Percentiles rank a stretch among this genome's conserved stretches.
Evolutionary conservation across 164 flowering plant species (phyloP).

Genomic region (Umbilicus rupestris): DNA sequence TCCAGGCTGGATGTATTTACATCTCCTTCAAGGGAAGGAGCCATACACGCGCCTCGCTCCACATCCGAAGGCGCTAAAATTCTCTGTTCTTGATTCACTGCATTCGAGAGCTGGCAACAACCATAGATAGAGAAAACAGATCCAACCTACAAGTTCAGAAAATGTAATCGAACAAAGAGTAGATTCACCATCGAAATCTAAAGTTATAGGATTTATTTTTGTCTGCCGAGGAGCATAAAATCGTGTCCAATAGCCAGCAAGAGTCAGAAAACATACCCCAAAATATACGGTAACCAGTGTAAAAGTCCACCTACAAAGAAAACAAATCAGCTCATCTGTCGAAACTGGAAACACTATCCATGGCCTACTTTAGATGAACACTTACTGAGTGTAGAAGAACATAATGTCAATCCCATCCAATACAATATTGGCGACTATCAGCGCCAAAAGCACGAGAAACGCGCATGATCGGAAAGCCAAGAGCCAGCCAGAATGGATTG

Average conservation of each 20-base stretch:
- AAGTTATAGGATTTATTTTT: background rate
- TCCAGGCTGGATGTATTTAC: background rate
- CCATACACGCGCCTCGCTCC: conserved; percentile 1
- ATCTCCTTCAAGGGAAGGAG: background rate
- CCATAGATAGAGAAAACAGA: conserved; percentile 8
- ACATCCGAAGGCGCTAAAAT: background rate
- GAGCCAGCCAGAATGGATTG: conserved; percentile 4
- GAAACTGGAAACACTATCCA: background rate
- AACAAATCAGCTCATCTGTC: background rate
- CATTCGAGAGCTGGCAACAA: background rate
- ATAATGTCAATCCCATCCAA: conserved; percentile 4
- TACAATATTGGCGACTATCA: background rate
- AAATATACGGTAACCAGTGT: conserved; percentile 7
- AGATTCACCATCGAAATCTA: background rate
- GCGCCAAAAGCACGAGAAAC: background rate
- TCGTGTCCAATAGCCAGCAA: too few relatives aligned
- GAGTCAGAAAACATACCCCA: background rate
- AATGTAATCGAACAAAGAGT: background rate
- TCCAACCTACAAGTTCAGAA: conserved; percentile 3
- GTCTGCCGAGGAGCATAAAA: background rate
- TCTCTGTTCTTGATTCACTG: background rate
- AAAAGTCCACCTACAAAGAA: conserved; percentile 9
- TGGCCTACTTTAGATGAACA: background rate
- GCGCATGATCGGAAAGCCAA: conserved; percentile 7
- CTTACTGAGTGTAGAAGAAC: conserved; percentile 11